Conservation (phyloP, 2,329 filamentous ascomycete genomes). For the Fusarium globosum region DNA sequence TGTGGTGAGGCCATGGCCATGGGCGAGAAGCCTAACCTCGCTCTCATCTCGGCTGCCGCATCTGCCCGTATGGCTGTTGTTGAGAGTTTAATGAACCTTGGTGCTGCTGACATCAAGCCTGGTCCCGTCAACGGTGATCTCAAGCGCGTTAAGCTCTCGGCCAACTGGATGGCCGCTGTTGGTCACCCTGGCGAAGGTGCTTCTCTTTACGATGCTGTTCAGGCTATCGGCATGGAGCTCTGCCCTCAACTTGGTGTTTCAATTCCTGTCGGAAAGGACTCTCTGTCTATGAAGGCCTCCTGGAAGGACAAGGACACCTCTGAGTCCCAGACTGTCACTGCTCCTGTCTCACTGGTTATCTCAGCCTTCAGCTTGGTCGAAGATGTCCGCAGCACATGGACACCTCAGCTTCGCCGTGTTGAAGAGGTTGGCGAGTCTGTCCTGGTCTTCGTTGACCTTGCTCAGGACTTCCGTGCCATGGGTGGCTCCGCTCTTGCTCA, state of each 20-base stretch:
- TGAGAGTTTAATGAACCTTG: slow-evolving; percentile 92
- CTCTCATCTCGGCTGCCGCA: slow-evolving; percentile 87
- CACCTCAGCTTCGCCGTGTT: slow-evolving; percentile 82
- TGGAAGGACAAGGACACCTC: slow-evolving; percentile 80
- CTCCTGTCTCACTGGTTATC: slow-evolving; percentile 90
- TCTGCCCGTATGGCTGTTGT: slow-evolving; percentile 97
- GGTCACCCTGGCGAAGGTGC: slow-evolving; percentile 93
- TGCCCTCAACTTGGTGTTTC: slow-evolving; percentile 91
- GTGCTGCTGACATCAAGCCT: slow-evolving; percentile 73
- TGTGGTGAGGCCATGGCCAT: slow-evolving; percentile 98
- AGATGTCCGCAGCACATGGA: slow-evolving; percentile 90
- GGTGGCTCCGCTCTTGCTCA: slow-evolving; percentile 94
- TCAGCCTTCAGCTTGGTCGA: slow-evolving; percentile 89
- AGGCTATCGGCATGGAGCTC: slow-evolving; percentile 91
- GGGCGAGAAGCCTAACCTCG: slow-evolving; percentile 91
- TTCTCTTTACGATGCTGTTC: slow-evolving; percentile 90
- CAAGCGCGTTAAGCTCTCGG: slow-evolving; percentile 85
- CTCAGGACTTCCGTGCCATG: slow-evolving; percentile 80
- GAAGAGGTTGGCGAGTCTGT: slow-evolving; percentile 92
- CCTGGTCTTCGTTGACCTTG: slow-evolving; percentile 91
- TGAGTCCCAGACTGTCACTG: slow-evolving; percentile 85
- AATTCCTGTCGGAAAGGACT: slow-evolving; percentile 98
- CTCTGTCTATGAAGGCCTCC: slow-evolving; percentile 98
- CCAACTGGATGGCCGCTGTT: slow-evolving; percentile 99
- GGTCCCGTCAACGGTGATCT: slow-evolving; percentile 67